These are phyloP conservation scores for Neoscytalidium dimidiatum DNA, from an alignment of 2,329 filamentous ascomycete species.

Conservation along the genomic window DNA sequence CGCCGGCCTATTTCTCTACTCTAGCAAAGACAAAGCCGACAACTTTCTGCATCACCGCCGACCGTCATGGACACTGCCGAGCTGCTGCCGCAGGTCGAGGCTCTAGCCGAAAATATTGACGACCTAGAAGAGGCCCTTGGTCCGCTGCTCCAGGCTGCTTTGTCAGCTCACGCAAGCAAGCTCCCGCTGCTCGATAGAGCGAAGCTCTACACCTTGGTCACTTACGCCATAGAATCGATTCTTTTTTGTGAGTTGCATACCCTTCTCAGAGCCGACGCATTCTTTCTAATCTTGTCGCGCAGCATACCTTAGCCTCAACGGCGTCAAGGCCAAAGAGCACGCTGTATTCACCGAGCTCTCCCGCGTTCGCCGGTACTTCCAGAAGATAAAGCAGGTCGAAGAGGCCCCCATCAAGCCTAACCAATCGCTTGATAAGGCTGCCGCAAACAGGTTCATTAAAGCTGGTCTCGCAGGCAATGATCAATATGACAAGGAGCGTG, in stretches of 20 bases:
- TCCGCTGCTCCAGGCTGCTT: conserved; percentile 66
- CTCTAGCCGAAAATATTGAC: conserved; percentile 77
- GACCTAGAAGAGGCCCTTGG: conserved; percentile 71
- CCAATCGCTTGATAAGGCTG: conserved; percentile 68
- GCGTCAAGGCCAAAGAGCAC: conserved; percentile 77
- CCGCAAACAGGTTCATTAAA: conserved; percentile 79
- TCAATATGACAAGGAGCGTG: conserved; percentile 43
- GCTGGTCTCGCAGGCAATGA: conserved; percentile 66
- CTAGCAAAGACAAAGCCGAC: neutral
- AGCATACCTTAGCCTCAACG: conserved; percentile 78
- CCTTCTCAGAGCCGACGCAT: no score
- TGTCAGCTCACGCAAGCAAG: conserved; percentile 71
- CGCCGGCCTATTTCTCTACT: neutral
- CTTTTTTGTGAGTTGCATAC: conserved; percentile 63
- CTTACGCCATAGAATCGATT: conserved; percentile 88
- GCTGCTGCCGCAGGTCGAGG: conserved; percentile 68
- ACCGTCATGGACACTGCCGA: conserved; percentile 56
- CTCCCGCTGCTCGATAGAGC: conserved; percentile 92
- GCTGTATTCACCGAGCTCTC: conserved; percentile 82
- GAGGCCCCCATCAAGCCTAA: conserved; percentile 58
- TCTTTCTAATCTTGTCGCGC: conserved; percentile 37
- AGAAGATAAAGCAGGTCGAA: conserved; percentile 82
- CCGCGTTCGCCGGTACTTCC: conserved; percentile 87
- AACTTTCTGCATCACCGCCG: conserved; percentile 5
- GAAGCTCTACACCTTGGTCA: conserved; percentile 84